These are phyloP conservation scores for Pythium rhizo-oryzae DNA, from an alignment of 352 stramenopile species.

Conservation along the genomic window DNA sequence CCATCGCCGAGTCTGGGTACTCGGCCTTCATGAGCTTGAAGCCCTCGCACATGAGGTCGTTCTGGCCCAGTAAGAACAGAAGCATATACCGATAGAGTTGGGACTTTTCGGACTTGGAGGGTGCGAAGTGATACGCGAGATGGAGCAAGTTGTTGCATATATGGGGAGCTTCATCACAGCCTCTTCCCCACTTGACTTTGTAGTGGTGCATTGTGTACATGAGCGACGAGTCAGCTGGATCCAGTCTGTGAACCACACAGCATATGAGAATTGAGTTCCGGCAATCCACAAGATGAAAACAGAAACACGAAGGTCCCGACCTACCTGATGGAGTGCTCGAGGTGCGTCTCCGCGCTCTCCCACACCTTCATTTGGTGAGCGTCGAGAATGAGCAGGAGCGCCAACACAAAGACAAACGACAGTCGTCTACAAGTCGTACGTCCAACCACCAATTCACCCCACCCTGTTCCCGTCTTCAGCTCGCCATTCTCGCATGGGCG, in stretches of 20 bases:
- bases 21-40: conserved; percentile 19
- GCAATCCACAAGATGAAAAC: no score
- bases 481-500: no score
- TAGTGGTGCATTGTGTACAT: conserved; percentile 21
- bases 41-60: conserved; percentile 22
- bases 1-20: conserved; percentile 16
- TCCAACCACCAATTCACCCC: neutral
- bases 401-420: neutral
- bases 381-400: neutral
- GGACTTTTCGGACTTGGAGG: conserved; percentile 28
- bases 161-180: neutral
- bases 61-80: conserved; percentile 14
- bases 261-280: no score
- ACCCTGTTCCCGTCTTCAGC: no score
- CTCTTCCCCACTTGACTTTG: conserved; percentile 3
- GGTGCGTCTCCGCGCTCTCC: conserved; percentile 26
- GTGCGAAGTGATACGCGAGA: conserved; percentile 25
- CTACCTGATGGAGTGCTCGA: conserved; percentile 16
- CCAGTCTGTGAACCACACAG: conserved; percentile 17
- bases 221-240: conserved; percentile 39
- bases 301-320: neutral
- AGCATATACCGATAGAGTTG: conserved; percentile 26
- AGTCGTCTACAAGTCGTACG: neutral
- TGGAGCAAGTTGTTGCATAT: conserved; percentile 19
- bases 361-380: conserved; percentile 27